phyloP scores from a whole-genome alignment of 495 filamentous ascomycete genomes.

The Xylaria curta region DNA sequence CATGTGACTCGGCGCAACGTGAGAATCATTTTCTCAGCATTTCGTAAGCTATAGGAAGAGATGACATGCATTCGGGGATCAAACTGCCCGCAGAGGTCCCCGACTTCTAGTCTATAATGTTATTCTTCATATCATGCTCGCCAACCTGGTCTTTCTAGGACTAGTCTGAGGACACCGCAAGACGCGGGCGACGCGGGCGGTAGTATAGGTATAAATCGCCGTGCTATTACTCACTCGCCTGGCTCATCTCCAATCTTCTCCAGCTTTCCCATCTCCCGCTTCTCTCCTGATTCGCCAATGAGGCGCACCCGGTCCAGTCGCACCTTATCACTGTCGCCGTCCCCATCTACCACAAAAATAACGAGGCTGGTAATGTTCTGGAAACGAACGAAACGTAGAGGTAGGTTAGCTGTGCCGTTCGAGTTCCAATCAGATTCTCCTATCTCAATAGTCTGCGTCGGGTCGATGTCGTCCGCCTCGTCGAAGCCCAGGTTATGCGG shows the following conservation, averaged over 20 bases:
- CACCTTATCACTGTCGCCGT: slow-evolving; percentile 83
- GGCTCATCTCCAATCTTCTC: slow-evolving; percentile 90
- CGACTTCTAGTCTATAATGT: slow-evolving; percentile 14
- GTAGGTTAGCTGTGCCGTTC: slow-evolving; percentile 83
- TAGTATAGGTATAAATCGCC: slow-evolving; percentile 9
- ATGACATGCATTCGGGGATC: slow-evolving; percentile 3
- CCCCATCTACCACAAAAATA: slow-evolving; percentile 87
- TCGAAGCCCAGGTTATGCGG: slow-evolving; percentile 92
- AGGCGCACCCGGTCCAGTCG: slow-evolving; percentile 84
- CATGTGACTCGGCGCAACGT: background rate
- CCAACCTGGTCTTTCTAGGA: background rate
- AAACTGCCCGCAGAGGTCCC: background rate
- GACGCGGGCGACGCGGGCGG: slow-evolving; percentile 28
- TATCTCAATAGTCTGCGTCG: slow-evolving; percentile 79
- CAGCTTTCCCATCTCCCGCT: slow-evolving; percentile 89
- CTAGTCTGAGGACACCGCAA: slow-evolving; percentile 14
- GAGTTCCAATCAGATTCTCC: slow-evolving; percentile 83
- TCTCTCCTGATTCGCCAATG: slow-evolving; percentile 91
- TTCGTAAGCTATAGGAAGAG: slow-evolving; percentile 3
- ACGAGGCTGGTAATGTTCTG: slow-evolving; percentile 88
- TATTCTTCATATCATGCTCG: background rate
- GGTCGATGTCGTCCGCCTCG: slow-evolving; percentile 83
- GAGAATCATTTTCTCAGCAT: slow-evolving; percentile 15
- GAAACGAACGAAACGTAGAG: slow-evolving; percentile 94
- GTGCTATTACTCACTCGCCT: slow-evolving; percentile 55